Evolutionary conservation across 106 monocot genomes (phyloP), one percentile per base, ranked within the genome.

Genomic region (Alisma plantagoaquatica): DNA sequence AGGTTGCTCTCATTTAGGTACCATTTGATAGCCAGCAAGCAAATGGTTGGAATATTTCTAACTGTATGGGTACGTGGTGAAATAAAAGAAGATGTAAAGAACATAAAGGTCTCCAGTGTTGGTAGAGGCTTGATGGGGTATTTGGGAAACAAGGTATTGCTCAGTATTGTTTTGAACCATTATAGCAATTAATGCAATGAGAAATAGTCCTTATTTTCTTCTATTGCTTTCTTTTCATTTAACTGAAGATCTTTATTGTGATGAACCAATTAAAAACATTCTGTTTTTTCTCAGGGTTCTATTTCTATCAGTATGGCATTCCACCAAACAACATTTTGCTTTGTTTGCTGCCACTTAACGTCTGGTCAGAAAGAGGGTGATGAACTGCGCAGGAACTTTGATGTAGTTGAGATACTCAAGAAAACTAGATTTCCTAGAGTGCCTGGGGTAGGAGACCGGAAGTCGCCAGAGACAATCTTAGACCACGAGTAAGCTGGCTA

Each of bases 31-130:
- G 57, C 57, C 22, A 58, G 57, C 22, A 58, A 58, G 43, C 57
- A 58, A 27, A 58, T 58, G 57, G 57, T 58, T 0, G 57, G 57
- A n/a, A 43, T 58, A 58, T 58, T 58, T 41, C 43, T 58, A 2
- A 58, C 57, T 14, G 41, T 58, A 0, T 58, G 57, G 57, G 57
- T 58, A 16, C 38, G 57, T 15, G 28, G 42, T 24, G 57, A 24
- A 24, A 58, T 58, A 23, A 58, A 42, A 58, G 23, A 43, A 17
- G 43, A 43, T n/a, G 42, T 58, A 38, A 23, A 20, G 19, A 43
- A 58, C 43, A 27, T 58, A 33, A 58, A 58, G 43, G 57, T 43
- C 25, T 58, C 57, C 22, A 42, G 57, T 18, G 57, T 58, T 42
- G 57, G 57, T 19, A 33, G 57, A 24, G 57, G 57, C 17, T 24